These are phyloP conservation scores for Lablab purpureus DNA, from an alignment of 306 rosid species.

Conservation along the genomic window DNA sequence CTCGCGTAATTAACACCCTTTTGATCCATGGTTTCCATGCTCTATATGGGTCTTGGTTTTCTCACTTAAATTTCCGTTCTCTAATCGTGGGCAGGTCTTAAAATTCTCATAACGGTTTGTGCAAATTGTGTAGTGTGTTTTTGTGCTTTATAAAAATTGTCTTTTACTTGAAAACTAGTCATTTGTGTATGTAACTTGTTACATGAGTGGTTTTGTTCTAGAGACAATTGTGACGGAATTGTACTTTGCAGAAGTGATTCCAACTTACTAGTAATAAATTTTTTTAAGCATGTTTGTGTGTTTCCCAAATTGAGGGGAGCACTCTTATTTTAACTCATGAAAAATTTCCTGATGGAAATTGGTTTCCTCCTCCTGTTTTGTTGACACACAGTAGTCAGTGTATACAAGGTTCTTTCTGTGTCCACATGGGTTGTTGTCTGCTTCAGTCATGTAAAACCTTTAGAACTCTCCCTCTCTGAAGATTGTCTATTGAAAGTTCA, in stretches of 20 bases:
- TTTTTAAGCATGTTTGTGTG: constrained; percentile 32
- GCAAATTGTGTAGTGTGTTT: constrained; percentile 10
- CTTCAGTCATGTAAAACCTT: not conserved
- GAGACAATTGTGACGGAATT: constrained; percentile 34
- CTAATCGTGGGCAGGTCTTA: constrained; percentile 19
- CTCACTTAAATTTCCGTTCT: constrained; percentile 21
- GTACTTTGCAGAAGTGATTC: constrained; percentile 25
- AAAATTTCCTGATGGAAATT: constrained; percentile 26
- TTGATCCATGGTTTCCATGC: constrained; percentile 39
- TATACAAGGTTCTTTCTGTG: constrained; percentile 9
- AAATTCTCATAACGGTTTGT: not conserved
- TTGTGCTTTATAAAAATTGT: not conserved
- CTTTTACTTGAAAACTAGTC: not conserved
- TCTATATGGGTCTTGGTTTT: constrained; percentile 40
- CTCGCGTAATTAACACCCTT: constrained; percentile 14
- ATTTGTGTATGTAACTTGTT: constrained; percentile 5
- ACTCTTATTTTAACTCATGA: constrained; percentile 32
- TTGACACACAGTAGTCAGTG: not conserved
- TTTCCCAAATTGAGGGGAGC: not conserved
- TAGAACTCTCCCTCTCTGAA: no score
- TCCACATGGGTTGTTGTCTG: constrained; percentile 35
- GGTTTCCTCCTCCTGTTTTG: constrained; percentile 10
- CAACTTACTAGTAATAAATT: constrained; percentile 32
- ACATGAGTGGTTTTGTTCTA: constrained; percentile 24
- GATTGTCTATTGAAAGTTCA: no score